Evolutionary conservation across 805 yeast genomes (phyloP).

Genomic region (Clavispora carvajalis): DNA sequence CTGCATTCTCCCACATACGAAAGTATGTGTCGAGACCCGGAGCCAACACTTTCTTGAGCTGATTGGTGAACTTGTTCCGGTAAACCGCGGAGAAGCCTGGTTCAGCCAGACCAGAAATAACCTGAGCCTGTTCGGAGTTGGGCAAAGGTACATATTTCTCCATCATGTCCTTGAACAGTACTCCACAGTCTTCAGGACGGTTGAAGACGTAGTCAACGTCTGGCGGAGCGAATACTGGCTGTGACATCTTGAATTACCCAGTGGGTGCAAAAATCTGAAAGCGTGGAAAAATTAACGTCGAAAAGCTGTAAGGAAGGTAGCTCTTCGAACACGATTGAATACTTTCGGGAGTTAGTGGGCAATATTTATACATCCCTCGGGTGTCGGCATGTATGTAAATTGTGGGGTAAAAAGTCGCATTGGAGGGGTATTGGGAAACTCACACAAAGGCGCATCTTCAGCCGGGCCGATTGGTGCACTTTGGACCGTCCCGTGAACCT

Average conservation of each 20-base stretch:
- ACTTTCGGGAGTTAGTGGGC: background rate
- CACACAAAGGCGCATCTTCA: background rate
- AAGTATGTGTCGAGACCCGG: conserved; percentile 41
- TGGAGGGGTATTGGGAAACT: background rate
- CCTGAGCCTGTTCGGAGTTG: conserved; percentile 7
- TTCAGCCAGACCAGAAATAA: conserved; percentile 34
- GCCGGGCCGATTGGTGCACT: too few species aligned
- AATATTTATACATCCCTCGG: background rate
- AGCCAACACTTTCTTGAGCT: conserved; percentile 35
- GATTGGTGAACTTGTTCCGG: conserved; percentile 33
- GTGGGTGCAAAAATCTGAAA: background rate
- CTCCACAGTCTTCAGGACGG: conserved; percentile 6
- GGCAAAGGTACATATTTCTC: conserved; percentile 14
- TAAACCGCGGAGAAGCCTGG: conserved; percentile 50
- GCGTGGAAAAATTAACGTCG: too few species aligned
- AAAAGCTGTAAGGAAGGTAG: too few species aligned
- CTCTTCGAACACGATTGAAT: background rate
- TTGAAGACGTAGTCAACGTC: conserved; percentile 16
- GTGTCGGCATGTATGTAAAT: background rate
- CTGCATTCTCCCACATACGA: conserved; percentile 41
- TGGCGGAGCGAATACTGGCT: conserved; percentile 10
- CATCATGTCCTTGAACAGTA: conserved; percentile 9
- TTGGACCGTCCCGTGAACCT: too few species aligned
- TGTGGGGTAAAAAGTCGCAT: background rate
- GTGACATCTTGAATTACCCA: background rate